These are phyloP conservation scores for Calendula officinalis DNA, from an alignment of 129 eudicot genomes.

Conservation along the genomic window DNA sequence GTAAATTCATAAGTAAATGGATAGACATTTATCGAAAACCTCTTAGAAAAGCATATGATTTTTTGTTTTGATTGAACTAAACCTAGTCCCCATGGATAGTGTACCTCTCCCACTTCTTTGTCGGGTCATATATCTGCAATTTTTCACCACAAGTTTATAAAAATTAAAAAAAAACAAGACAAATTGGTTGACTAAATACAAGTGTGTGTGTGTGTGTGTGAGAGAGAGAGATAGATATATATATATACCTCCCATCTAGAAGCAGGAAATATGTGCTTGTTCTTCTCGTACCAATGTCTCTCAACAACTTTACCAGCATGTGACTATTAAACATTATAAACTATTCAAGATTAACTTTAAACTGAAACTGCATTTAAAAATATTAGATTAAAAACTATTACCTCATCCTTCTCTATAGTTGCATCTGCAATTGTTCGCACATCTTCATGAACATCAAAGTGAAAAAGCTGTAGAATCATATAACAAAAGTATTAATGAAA, in stretches of 20 bases:
- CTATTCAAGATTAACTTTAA: too few relatives aligned
- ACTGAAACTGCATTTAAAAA: too few relatives aligned
- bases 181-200: neutral
- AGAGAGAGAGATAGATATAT: neutral
- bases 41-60: neutral
- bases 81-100: constrained; percentile 97
- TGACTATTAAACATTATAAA: constrained; percentile 36
- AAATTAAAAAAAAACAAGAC: neutral
- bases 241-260: constrained; percentile 98
- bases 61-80: constrained; percentile 11
- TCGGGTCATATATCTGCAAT: constrained; percentile 92
- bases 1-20: too few relatives aligned
- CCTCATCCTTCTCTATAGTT: constrained; percentile 97
- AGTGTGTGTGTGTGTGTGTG: too few relatives aligned
- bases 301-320: constrained; percentile 99
- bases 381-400: constrained; percentile 4
- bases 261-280: constrained; percentile 98
- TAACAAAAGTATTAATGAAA: constrained; percentile 4
- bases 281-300: constrained; percentile 99
- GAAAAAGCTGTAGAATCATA: constrained; percentile 82
- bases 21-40: too few relatives aligned
- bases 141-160: constrained; percentile 6
- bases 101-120: constrained; percentile 97
- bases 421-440: constrained; percentile 98
- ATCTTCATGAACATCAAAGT: constrained; percentile 98